These are phyloP conservation scores for Arxiozyma telluris DNA, from an alignment of 1,139 yeast species.

Conservation along the genomic window DNA sequence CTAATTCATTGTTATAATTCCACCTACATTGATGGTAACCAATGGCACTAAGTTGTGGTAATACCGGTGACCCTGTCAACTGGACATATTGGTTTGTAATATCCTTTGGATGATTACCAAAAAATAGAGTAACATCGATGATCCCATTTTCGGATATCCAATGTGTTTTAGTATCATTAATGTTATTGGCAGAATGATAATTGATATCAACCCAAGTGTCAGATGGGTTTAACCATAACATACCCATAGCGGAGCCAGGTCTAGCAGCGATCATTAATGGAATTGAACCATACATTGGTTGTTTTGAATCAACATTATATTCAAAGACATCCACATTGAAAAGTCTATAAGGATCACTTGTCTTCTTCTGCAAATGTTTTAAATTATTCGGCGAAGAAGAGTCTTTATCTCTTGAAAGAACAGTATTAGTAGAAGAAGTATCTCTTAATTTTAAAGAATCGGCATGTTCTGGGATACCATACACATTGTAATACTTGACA, in stretches of 20 bases:
- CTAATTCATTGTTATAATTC: conserved; percentile 87
- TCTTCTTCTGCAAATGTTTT: conserved; percentile 16
- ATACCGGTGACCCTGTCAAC: conserved; percentile 62
- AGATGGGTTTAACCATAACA: conserved; percentile 90
- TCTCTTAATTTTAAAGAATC: conserved; percentile 61
- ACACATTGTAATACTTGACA: conserved; percentile 51
- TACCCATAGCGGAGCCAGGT: conserved; percentile 52
- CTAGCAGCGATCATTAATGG: conserved; percentile 75
- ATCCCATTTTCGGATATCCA: conserved; percentile 93
- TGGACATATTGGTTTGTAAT: conserved; percentile 56
- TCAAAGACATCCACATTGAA: conserved; percentile 93
- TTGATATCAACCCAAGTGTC: conserved; percentile 81
- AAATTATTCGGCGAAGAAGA: no score
- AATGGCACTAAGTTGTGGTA: conserved; percentile 75
- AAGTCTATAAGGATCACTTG: conserved; percentile 68
- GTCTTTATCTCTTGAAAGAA: background rate
- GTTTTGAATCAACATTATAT: conserved; percentile 68
- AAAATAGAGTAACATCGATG: conserved; percentile 62
- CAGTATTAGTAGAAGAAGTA: conserved; percentile 35
- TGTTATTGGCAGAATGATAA: conserved; percentile 17
- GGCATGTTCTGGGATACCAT: conserved; percentile 95
- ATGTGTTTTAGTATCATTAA: conserved; percentile 42
- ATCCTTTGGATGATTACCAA: conserved; percentile 53
- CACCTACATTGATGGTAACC: conserved; percentile 97
- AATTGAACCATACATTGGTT: conserved; percentile 92